These are phyloP conservation scores for Helotiales sp. DNA, from an alignment of 2,329 filamentous ascomycete species.

Conservation along the genomic window DNA sequence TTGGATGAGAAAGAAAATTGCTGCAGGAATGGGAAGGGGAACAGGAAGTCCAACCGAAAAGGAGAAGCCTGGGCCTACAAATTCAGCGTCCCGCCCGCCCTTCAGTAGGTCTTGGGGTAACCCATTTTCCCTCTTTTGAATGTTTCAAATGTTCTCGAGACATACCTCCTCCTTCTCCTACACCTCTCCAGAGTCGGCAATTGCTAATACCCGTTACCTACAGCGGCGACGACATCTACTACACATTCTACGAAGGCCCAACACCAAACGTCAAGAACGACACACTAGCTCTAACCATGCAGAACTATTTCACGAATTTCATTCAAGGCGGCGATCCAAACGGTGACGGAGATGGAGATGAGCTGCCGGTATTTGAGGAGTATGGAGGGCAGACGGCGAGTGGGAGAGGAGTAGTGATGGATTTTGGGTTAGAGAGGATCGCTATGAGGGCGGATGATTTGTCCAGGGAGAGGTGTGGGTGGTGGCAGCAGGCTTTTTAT, in stretches of 20 bases:
- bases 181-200: no score
- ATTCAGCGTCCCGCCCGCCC: slow-evolving; percentile 57
- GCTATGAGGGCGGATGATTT: slow-evolving; percentile 28
- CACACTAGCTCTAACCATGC: slow-evolving; percentile 42
- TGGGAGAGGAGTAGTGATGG: slow-evolving; percentile 13
- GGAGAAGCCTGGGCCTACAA: slow-evolving; percentile 57
- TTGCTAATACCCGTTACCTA: no score
- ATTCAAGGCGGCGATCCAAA: slow-evolving; percentile 43
- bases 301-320: slow-evolving; percentile 47
- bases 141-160: no score
- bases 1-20: background rate
- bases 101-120: no score
- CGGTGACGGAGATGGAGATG: slow-evolving; percentile 41
- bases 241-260: slow-evolving; percentile 55
- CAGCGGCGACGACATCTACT: slow-evolving; percentile 55
- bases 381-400: background rate
- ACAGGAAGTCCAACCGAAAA: no score
- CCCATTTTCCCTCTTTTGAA: no score
- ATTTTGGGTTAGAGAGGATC: slow-evolving; percentile 15
- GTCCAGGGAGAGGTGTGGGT: slow-evolving; percentile 43
- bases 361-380: background rate
- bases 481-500: slow-evolving; percentile 42
- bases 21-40: slow-evolving; percentile 37
- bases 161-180: no score
- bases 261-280: slow-evolving; percentile 27